These are phyloP conservation scores for Aspergillus brasiliensis DNA, from an alignment of 2,329 filamentous ascomycete species.

Conservation along the genomic window DNA sequence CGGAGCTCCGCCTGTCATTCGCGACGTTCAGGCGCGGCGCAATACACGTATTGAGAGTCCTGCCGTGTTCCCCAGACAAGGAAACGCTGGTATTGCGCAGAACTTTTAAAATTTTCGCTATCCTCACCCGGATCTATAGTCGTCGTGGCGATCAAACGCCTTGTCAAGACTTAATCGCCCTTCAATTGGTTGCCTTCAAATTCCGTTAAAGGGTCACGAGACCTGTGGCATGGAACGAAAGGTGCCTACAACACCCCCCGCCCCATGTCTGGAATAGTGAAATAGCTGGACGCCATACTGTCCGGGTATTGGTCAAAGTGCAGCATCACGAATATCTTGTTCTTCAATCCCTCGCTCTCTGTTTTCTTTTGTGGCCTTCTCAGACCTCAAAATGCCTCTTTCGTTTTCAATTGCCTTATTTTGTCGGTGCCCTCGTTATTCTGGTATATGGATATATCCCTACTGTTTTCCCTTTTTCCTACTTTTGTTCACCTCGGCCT, in stretches of 20 bases:
- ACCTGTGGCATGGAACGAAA: not conserved
- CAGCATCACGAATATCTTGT: not conserved
- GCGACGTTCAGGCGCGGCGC: conserved; percentile 86
- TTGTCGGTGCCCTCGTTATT: conserved; percentile 5
- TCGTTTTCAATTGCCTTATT: not conserved
- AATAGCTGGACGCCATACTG: not conserved
- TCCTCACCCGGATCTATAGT: not conserved
- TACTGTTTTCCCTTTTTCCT: not conserved
- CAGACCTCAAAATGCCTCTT: not conserved
- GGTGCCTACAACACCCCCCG: not conserved
- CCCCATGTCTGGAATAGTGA: not conserved
- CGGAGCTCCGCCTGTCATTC: conserved; percentile 73
- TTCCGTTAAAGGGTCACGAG: not conserved
- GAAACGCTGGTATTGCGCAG: conserved; percentile 89
- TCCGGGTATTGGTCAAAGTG: not conserved
- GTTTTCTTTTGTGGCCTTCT: conserved; percentile 6
- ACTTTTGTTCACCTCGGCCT: not conserved
- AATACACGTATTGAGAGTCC: conserved; percentile 95
- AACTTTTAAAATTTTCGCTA: conserved; percentile 69
- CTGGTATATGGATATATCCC: conserved; percentile 6
- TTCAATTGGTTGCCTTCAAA: not conserved
- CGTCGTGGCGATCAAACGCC: not conserved
- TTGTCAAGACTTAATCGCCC: not conserved
- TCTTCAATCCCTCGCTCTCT: not conserved
- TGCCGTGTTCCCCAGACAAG: conserved; percentile 84